Percentiles rank a stretch among this genome's conserved stretches.
Conservation (phyloP, 73 alveolate species). For the Stentor roeselii region DNA sequence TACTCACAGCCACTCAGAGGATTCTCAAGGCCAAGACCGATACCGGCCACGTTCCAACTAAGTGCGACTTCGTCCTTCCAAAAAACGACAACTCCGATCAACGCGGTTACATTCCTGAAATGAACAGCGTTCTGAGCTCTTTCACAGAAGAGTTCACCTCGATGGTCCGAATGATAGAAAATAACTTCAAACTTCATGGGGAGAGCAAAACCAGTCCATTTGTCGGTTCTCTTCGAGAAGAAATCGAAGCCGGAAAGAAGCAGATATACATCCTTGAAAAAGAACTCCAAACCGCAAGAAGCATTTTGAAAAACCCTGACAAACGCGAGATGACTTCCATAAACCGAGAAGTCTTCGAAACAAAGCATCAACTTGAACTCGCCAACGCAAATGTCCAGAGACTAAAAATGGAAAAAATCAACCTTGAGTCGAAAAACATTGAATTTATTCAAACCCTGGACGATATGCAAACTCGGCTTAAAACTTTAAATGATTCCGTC, state of each 20-base stretch:
- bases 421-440: slow-evolving; percentile 27
- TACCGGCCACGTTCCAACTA: slow-evolving; percentile 48
- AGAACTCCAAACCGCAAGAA: slow-evolving; percentile 46
- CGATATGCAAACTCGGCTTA: slow-evolving; percentile 37
- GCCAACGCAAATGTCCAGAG: slow-evolving; percentile 27
- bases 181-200: background rate
- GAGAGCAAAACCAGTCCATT: slow-evolving; percentile 54
- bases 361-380: slow-evolving; percentile 32
- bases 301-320: slow-evolving; percentile 34
- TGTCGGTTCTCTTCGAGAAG: slow-evolving; percentile 52
- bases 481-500: slow-evolving; percentile 52
- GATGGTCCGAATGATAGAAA: slow-evolving; percentile 32
- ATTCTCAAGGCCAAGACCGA: slow-evolving; percentile 42
- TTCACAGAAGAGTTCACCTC: slow-evolving; percentile 46
- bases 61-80: slow-evolving; percentile 37
- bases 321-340: slow-evolving; percentile 36
- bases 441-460: slow-evolving; percentile 47
- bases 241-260: slow-evolving; percentile 51
- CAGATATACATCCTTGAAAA: slow-evolving; percentile 40
- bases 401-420: slow-evolving; percentile 30
- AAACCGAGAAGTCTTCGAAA: slow-evolving; percentile 39
- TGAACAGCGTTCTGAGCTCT: slow-evolving; percentile 39
- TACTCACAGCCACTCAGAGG: slow-evolving; percentile 37
- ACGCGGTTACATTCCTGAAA: slow-evolving; percentile 20
- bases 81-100: background rate